A percentile compares a stretch with the other conserved stretches of the same genome.
phyloP scores from a whole-genome alignment of 116 monocot species.

The Posidonia oceanica region DNA sequence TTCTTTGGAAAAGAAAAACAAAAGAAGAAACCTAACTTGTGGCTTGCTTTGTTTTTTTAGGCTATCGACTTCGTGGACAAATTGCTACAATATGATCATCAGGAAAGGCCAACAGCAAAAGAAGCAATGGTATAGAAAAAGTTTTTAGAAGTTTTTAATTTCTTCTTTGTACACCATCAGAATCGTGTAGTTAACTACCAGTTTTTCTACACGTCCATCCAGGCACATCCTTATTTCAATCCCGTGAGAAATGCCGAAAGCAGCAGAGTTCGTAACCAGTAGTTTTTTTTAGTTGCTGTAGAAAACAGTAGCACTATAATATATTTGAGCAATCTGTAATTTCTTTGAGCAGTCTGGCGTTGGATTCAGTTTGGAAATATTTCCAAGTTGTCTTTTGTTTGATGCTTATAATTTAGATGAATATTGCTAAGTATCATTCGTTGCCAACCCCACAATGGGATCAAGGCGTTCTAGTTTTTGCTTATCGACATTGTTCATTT shows the following conservation, averaged over 20 bases:
- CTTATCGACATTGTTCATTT: too few relatives aligned
- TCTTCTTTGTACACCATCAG: neutral
- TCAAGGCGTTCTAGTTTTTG: too few relatives aligned
- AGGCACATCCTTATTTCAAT: slow-evolving; percentile 43
- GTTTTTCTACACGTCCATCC: neutral
- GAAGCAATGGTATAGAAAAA: slow-evolving; percentile 66
- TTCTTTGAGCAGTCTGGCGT: too few relatives aligned
- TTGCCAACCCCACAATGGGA: too few relatives aligned
- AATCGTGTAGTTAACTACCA: neutral
- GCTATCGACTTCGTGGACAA: slow-evolving; percentile 82
- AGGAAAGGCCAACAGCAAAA: slow-evolving; percentile 85
- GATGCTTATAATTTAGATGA: too few relatives aligned
- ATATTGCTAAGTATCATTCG: too few relatives aligned
- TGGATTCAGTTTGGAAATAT: too few relatives aligned
- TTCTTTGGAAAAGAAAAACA: neutral
- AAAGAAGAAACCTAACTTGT: neutral
- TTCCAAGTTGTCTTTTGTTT: too few relatives aligned
- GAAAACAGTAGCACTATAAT: too few relatives aligned
- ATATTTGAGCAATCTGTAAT: too few relatives aligned
- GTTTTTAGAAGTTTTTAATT: neutral
- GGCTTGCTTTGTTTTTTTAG: slow-evolving; percentile 16
- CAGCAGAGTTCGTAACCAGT: slow-evolving; percentile 14
- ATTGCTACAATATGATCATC: slow-evolving; percentile 84
- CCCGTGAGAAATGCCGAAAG: slow-evolving; percentile 26
- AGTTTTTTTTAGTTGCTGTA: neutral